These are phyloP conservation scores for Paracoccidioides lutzii DNA, from an alignment of 2,329 filamentous ascomycete species.

Conservation along the genomic window DNA sequence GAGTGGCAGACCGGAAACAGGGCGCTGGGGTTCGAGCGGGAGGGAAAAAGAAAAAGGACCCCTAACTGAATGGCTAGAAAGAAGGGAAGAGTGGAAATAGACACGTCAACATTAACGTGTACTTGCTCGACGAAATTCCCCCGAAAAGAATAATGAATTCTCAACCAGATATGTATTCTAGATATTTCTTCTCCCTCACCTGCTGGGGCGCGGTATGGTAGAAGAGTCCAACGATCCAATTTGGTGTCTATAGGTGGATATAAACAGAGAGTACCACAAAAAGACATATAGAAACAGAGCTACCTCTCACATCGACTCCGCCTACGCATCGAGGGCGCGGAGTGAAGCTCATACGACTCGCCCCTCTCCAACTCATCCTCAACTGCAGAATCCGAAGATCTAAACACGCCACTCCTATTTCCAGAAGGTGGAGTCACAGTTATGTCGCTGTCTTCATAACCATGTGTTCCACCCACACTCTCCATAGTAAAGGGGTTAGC, in stretches of 20 bases:
- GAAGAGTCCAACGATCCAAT: too few relatives aligned
- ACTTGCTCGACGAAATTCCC: neutral
- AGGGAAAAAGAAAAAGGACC: neutral
- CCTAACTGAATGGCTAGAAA: neutral
- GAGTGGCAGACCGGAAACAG: too few relatives aligned
- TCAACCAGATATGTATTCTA: too few relatives aligned
- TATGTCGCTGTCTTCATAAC: slow-evolving; percentile 22
- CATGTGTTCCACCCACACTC: slow-evolving; percentile 54
- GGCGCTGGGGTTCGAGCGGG: neutral
- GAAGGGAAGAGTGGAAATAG: neutral
- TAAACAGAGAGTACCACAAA: slow-evolving; percentile 12
- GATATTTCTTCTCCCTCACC: too few relatives aligned
- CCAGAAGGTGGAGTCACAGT: slow-evolving; percentile 2
- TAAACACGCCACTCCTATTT: slow-evolving; percentile 1
- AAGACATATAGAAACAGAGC: slow-evolving; percentile 21
- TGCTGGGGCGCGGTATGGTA: too few relatives aligned
- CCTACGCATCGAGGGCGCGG: slow-evolving; percentile 17
- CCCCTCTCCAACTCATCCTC: slow-evolving; percentile 32
- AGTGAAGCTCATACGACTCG: slow-evolving; percentile 26
- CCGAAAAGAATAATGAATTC: neutral
- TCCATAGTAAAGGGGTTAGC: slow-evolving; percentile 66
- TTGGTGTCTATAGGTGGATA: neutral
- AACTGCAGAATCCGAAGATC: slow-evolving; percentile 11
- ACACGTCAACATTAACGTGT: neutral
- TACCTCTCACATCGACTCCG: slow-evolving; percentile 18